phyloP scores from a whole-genome alignment of 129 eudicot genomes.

The Glebionis coronaria region DNA sequence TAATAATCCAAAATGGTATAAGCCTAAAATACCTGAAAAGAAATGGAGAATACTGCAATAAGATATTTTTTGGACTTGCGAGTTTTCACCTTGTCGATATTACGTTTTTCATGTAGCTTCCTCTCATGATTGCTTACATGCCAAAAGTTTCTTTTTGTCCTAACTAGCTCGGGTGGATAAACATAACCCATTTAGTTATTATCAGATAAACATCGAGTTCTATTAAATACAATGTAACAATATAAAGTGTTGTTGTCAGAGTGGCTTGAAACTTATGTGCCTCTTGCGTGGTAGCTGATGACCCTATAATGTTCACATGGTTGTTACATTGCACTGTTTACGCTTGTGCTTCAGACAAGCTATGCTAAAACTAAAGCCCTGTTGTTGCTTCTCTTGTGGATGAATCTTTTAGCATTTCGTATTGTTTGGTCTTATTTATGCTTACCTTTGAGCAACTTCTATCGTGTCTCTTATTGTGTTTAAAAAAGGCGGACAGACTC shows the following conservation, averaged over 20 bases:
- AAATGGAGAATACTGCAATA: too few species aligned
- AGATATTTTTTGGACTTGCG: too few species aligned
- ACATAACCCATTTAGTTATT: not conserved
- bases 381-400: not conserved
- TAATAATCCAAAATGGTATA: too few species aligned
- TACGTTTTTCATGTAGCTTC: too few species aligned
- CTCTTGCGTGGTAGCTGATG: not conserved
- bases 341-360: not conserved
- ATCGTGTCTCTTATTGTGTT: not conserved
- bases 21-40: too few species aligned
- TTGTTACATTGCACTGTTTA: not conserved
- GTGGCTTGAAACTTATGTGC: not conserved
- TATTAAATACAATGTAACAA: not conserved
- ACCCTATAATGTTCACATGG: not conserved
- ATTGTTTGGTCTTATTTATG: not conserved
- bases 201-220: not conserved
- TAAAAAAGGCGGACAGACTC: conserved; percentile 60
- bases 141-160: too few species aligned
- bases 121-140: too few species aligned
- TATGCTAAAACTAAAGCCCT: not conserved
- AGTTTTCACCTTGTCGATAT: too few species aligned
- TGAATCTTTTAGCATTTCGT: not conserved
- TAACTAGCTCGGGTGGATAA: too few species aligned
- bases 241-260: not conserved
- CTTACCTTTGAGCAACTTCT: conserved; percentile 4